phyloP scores from a whole-genome alignment of 257 asterid species.

The Solanum pennellii region DNA sequence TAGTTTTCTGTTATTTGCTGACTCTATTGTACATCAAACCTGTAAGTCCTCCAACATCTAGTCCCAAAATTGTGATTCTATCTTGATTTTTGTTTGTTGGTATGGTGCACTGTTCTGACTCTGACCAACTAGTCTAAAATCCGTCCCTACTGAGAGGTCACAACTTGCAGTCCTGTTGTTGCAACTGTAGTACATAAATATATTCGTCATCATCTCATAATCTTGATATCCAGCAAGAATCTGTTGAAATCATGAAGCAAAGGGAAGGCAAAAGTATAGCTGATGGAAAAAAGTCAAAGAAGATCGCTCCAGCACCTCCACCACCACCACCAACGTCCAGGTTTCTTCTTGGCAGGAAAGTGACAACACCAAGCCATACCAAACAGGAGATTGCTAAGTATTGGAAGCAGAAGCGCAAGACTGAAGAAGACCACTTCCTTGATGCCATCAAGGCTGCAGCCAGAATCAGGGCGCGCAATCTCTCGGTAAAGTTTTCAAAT shows the following conservation, averaged over 20 bases:
- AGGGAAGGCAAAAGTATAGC: not conserved
- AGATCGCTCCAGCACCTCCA: conserved; percentile 2
- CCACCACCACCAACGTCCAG: conserved; percentile 5
- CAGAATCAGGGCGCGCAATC: conserved; percentile 28
- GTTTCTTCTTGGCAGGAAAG: not conserved
- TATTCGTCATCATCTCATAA: not conserved
- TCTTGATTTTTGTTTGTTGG: not conserved
- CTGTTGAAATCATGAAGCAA: not conserved
- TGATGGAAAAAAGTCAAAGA: not conserved
- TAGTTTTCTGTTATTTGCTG: not conserved
- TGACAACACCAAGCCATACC: conserved; percentile 24
- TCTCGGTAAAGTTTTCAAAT: conserved; percentile 20
- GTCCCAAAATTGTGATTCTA: not conserved
- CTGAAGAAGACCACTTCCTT: conserved; percentile 52
- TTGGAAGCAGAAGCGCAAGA: conserved; percentile 40
- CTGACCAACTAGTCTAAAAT: not conserved
- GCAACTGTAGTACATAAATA: not conserved
- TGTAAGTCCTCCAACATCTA: not conserved
- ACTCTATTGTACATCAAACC: not conserved
- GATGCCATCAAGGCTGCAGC: conserved; percentile 63
- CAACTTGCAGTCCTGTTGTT: not conserved
- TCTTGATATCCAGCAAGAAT: not conserved
- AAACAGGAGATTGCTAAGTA: conserved; percentile 39
- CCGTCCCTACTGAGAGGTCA: not conserved
- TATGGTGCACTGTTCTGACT: not conserved